phyloP scores from a whole-genome alignment of 805 yeast species.

The Candida silvicultrix region DNA sequence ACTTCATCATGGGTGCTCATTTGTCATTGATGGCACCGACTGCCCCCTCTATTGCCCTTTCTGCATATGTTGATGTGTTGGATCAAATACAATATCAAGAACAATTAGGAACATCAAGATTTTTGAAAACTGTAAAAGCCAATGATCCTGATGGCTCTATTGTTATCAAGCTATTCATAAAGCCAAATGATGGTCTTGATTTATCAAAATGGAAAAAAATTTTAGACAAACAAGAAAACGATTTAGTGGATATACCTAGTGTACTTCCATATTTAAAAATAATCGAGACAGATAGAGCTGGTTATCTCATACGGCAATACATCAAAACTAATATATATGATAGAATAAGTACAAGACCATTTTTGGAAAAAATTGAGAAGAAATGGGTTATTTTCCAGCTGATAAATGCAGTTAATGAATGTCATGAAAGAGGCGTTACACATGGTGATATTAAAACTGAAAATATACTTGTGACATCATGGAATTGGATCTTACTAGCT shows the following conservation, averaged over 20 bases:
- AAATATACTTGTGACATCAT: conserved; percentile 77
- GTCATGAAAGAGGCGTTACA: conserved; percentile 55
- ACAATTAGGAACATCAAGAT: conserved; percentile 74
- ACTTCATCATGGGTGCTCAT: conserved; percentile 68
- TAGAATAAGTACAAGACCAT: conserved; percentile 81
- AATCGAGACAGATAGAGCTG: conserved; percentile 87
- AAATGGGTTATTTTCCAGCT: conserved; percentile 82
- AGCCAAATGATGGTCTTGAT: conserved; percentile 42
- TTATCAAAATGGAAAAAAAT: conserved; percentile 16
- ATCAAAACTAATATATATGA: conserved; percentile 80
- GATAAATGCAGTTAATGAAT: conserved; percentile 49
- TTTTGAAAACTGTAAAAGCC: conserved; percentile 81
- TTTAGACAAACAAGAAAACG: conserved; percentile 27
- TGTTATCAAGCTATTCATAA: conserved; percentile 77
- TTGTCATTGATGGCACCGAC: conserved; percentile 83
- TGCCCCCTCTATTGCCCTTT: conserved; percentile 85
- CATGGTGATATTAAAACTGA: conserved; percentile 95
- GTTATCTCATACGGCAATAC: conserved; percentile 80
- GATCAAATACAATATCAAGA: conserved; percentile 69
- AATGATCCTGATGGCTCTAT: conserved; percentile 65
- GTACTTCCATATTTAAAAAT: conserved; percentile 67
- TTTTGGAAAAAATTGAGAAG: conserved; percentile 73
- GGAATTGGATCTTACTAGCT: conserved; percentile 79
- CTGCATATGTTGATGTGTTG: conserved; percentile 81
- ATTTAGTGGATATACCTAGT: conserved; percentile 47